Evolutionary conservation across 768 basidiomycete species (phyloP), one percentile per base, ranked within the genome.

Genomic region (Lactifluus volemus): DNA sequence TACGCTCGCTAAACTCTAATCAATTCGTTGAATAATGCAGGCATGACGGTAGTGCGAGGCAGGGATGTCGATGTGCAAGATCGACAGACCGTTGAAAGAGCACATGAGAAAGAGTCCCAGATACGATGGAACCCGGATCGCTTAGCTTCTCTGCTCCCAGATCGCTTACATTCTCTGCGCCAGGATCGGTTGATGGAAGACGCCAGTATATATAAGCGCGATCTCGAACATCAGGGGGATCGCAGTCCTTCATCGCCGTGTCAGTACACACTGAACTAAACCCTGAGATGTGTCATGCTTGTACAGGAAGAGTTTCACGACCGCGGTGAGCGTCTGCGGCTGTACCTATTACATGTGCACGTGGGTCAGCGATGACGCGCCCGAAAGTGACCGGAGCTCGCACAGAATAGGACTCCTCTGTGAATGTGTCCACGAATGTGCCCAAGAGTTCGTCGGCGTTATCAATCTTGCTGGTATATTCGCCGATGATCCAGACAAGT

Each of bases 151-250:
- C n/a, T n/a, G n/a, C n/a, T n/a, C n/a, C n/a, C n/a, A n/a, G n/a
- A 51, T 48, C 56, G 6, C 25, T 14, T 10, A 32, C 60, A 25
- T 63, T 49, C 21, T 49, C 14, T 15, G 95, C 93, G 2, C 84
- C 91, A 1, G 95, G 92, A 72, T 99, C 96, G 58, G 92, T 94
- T 6, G 92, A 96, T 30, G 98, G 73, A 64, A 99, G 70, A 63
- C 96, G 80, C 97, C 97, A 99, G 69, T 98, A 98, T 44, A 98
- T 96, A 70, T 98, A 25, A 25, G 25, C 25, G 52, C 96, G 81
- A 72, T 99, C 97, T 47, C 97, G 82, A 17, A 99, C 92, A 71
- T 98, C 96, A 12, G 97, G 92, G 5, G 89, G 93, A 68, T 99
- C 97, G 25, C 25, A 98, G 67, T 94, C 93, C 70, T 93, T 98